phyloP scores from a whole-genome alignment of 352 stramenopile species.

The Elongisporangium anandrum region DNA sequence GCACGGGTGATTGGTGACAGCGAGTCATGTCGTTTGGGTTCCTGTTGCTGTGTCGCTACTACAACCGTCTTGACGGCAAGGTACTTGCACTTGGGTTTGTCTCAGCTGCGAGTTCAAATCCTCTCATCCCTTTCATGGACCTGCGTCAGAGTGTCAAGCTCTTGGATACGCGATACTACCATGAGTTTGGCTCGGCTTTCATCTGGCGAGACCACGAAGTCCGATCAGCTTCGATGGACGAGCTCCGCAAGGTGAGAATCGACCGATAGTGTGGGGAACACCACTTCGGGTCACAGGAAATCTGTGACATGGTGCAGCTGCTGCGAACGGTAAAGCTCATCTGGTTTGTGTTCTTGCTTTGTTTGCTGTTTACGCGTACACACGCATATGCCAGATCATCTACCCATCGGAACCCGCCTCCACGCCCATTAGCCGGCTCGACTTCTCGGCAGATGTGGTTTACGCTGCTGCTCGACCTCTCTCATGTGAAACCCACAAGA shows the following conservation, averaged over 20 bases:
- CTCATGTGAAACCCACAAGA: conserved; percentile 35
- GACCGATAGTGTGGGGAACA: conserved; percentile 1
- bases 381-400: not conserved
- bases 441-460: conserved; percentile 40
- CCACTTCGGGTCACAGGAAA: not conserved
- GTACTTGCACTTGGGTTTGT: conserved; percentile 11
- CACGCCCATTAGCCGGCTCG: conserved; percentile 9
- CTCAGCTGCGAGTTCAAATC: not conserved
- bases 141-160: conserved; percentile 34
- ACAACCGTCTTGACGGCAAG: conserved; percentile 56
- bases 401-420: conserved; percentile 2
- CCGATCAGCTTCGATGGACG: conserved; percentile 25
- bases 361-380: not conserved
- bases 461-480: conserved; percentile 28
- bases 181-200: conserved; percentile 50
- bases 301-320: not conserved
- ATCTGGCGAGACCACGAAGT: conserved; percentile 52
- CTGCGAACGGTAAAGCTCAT: not conserved
- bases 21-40: conserved; percentile 67
- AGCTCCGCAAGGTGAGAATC: conserved; percentile 29
- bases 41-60: conserved; percentile 59
- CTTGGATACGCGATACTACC: conserved; percentile 56
- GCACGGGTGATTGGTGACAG: conserved; percentile 10
- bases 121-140: not conserved
- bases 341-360: not conserved